Base-by-base conservation (phyloP, 2,329 filamentous ascomycete species). In the Fusarium pseudocircinatum region DNA sequence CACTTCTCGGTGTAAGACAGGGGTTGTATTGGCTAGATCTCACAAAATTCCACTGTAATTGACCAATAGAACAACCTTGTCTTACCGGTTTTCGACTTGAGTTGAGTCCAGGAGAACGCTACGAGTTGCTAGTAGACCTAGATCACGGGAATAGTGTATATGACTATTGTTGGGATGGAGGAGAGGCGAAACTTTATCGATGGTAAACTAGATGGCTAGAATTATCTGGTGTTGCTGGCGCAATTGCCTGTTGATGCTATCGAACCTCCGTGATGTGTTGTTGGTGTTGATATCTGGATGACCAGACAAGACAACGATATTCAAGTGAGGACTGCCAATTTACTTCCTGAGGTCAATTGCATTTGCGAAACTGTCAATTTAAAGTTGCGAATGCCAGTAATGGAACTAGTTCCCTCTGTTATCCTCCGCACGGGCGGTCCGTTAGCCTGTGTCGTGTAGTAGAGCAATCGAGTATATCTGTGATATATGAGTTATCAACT, bases 51-150 rank as follows among this genome's bases (percentile, higher is more conserved):
- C 75, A 72, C 60, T 60, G 60, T 63, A 59, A 60, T 58, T 46
- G 65, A 57, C 80, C 80, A 82, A 82, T 81, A 40, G 15, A 47
- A 70, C 37, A 73, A 56, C 76, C 80, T 71, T 74, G 69, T 64
- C 39, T 52, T 69, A 76, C 80, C 80, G 80, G 77, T 74, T 77
- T 77, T 74, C 16, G 44, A 57, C 39, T 46, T 67, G 46, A 37
- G 34, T 63, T 54, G n/a, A 63, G 24, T 69, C 64, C 32, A 39
- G 65, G 62, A 61, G 62, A 68, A 63, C 60, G 56, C 58, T 70
- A 67, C 56, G 67, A 71, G 49, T 37, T 58, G 52, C 52, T 69
- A 65, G 66, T 37, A 39, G 34, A 50, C 52, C 30, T 46, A 44
- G 59, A 70, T 69, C 59, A 69, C 59, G 46, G 52, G 50, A 53